Conservation (phyloP, 768 basidiomycete species). For the Heimioporus sp. region DNA sequence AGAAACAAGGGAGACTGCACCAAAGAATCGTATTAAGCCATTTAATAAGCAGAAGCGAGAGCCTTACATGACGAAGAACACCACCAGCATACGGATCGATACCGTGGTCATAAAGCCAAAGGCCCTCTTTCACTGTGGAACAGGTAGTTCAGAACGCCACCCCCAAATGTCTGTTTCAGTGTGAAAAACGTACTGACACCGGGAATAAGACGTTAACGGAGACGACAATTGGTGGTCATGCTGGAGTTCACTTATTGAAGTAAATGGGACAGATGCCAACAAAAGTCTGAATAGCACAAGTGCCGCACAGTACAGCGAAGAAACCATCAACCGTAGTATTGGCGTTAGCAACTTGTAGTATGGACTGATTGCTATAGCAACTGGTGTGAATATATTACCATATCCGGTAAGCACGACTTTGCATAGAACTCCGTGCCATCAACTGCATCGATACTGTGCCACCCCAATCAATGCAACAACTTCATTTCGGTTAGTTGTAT, state of each 20-base stretch:
- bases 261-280: slow-evolving; percentile 50
- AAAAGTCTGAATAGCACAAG: slow-evolving; percentile 50
- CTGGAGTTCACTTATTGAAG: slow-evolving; percentile 43
- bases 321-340: slow-evolving; percentile 6
- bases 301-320: slow-evolving; percentile 30
- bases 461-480: too few relatives aligned
- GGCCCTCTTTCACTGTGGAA: slow-evolving; percentile 79
- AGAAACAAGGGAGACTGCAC: slow-evolving; percentile 78
- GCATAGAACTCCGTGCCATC: too few relatives aligned
- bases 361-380: too few relatives aligned
- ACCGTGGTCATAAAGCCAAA: slow-evolving; percentile 75
- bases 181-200: slow-evolving; percentile 49
- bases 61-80: slow-evolving; percentile 77
- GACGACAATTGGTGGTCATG: slow-evolving; percentile 78
- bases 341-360: too few relatives aligned
- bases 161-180: not conserved
- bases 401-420: too few relatives aligned
- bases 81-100: slow-evolving; percentile 88
- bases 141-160: slow-evolving; percentile 8
- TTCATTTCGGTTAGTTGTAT: too few relatives aligned
- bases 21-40: not conserved
- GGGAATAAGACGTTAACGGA: slow-evolving; percentile 74
- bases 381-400: too few relatives aligned
- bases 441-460: too few relatives aligned
- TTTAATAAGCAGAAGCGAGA: not conserved